Percentiles rank a stretch among this genome's conserved stretches.
Conservation (phyloP, 306 rosid genomes). For the Sophora flavescens region DNA sequence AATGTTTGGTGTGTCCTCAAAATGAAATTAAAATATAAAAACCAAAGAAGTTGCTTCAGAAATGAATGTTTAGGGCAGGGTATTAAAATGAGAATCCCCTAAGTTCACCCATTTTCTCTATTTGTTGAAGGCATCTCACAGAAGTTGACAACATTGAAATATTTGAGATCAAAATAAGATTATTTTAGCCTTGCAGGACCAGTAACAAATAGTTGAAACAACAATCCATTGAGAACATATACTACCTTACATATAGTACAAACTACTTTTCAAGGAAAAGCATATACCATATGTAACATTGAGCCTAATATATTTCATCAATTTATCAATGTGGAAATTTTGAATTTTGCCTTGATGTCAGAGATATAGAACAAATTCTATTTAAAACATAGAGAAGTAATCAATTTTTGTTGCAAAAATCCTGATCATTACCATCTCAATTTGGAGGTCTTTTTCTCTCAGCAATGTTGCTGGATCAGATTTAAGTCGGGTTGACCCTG, state of each 20-base stretch:
- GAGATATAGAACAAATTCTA: slow-evolving; percentile 20
- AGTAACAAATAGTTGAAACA: slow-evolving; percentile 35
- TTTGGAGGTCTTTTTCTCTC: slow-evolving; percentile 81
- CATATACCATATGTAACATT: slow-evolving; percentile 10
- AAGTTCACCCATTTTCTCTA: not conserved
- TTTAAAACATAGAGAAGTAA: not conserved
- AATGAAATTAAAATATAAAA: slow-evolving; percentile 2
- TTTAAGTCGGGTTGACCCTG: slow-evolving; percentile 50
- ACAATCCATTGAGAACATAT: slow-evolving; percentile 16
- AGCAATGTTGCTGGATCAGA: slow-evolving; percentile 62
- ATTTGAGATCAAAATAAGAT: not conserved
- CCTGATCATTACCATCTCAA: slow-evolving; percentile 71
- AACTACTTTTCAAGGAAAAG: slow-evolving; percentile 24
- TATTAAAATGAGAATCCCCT: not conserved
- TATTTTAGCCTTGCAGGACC: slow-evolving; percentile 11
- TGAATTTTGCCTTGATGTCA: slow-evolving; percentile 20
- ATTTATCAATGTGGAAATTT: slow-evolving; percentile 18
- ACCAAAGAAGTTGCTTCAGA: slow-evolving; percentile 9
- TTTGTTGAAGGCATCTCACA: slow-evolving; percentile 8
- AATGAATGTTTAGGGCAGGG: not conserved
- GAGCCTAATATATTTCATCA: slow-evolving; percentile 21
- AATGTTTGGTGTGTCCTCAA: slow-evolving; percentile 21
- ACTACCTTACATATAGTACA: slow-evolving; percentile 23
- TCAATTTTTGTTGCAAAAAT: slow-evolving; percentile 19
- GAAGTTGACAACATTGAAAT: slow-evolving; percentile 35